These are phyloP conservation scores for Sclerotiophoma versabilis DNA, from an alignment of 2,329 filamentous ascomycete genomes.

Conservation along the genomic window DNA sequence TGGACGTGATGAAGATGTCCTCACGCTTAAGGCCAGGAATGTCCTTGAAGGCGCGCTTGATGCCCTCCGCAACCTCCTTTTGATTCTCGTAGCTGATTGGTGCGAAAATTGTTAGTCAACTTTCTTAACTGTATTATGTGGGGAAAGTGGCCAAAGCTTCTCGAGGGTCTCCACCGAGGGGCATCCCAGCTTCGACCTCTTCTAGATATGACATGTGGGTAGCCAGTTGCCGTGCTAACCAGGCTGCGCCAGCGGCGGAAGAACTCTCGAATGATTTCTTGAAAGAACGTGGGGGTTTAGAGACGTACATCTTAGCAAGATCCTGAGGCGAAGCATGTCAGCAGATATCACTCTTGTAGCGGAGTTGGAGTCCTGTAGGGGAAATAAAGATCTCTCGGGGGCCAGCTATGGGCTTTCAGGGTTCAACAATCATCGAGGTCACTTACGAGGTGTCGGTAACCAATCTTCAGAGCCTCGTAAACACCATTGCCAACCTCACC, in stretches of 20 bases:
- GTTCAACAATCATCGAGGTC: not conserved
- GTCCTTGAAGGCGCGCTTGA: slow-evolving; percentile 41
- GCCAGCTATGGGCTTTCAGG: slow-evolving; percentile 7
- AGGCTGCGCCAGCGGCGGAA: not conserved
- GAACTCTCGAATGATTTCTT: not conserved
- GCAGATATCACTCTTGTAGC: not conserved
- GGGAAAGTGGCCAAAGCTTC: slow-evolving; percentile 27
- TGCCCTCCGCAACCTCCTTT: slow-evolving; percentile 39
- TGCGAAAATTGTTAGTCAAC: slow-evolving; percentile 33
- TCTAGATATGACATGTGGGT: not conserved
- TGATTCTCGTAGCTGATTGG: slow-evolving; percentile 45
- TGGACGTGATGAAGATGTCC: slow-evolving; percentile 67
- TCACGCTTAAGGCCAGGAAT: slow-evolving; percentile 38
- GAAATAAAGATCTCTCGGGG: not conserved
- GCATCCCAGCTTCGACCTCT: slow-evolving; percentile 22
- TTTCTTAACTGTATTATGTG: slow-evolving; percentile 3
- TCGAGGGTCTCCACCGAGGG: slow-evolving; percentile 23
- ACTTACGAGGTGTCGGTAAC: slow-evolving; percentile 45
- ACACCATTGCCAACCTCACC: slow-evolving; percentile 53
- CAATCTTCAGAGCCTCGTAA: slow-evolving; percentile 44
- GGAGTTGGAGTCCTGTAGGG: not conserved
- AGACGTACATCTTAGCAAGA: slow-evolving; percentile 42
- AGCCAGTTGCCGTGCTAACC: not conserved
- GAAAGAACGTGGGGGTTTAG: not conserved
- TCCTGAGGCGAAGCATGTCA: slow-evolving; percentile 41